These are phyloP conservation scores for Brassica cretica DNA, from an alignment of 345 rosid genomes.

Conservation along the genomic window DNA sequence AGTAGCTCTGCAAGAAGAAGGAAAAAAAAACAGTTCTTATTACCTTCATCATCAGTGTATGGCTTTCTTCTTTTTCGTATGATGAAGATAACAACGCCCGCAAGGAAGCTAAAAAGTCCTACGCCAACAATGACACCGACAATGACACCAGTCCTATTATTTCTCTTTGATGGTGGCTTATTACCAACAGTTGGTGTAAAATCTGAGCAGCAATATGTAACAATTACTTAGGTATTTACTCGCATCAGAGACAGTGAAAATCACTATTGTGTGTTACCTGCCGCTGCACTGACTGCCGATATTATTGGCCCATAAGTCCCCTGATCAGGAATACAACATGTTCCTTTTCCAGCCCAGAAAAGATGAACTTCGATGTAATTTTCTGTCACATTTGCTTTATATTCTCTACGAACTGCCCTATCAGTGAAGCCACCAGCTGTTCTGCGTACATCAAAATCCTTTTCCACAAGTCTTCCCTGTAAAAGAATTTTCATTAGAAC, in stretches of 20 bases:
- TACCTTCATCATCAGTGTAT: constrained; percentile 59
- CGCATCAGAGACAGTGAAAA: not conserved
- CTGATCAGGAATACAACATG: constrained; percentile 41
- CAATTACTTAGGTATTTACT: not conserved
- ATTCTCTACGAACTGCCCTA: constrained; percentile 37
- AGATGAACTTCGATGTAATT: constrained; percentile 42
- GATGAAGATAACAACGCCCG: constrained; percentile 34
- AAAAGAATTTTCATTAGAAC: not conserved
- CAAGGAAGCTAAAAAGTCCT: constrained; percentile 40
- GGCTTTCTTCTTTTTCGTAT: constrained; percentile 42
- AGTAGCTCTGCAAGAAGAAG: too few relatives aligned
- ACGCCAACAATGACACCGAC: constrained; percentile 37
- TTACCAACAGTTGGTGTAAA: constrained; percentile 61
- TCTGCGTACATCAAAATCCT: constrained; percentile 53
- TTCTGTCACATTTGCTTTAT: constrained; percentile 37
- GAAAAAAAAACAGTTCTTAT: too few relatives aligned
- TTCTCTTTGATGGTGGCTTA: constrained; percentile 42
- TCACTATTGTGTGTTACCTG: constrained; percentile 45
- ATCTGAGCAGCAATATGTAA: constrained; percentile 43
- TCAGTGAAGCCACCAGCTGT: constrained; percentile 39
- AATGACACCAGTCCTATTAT: constrained; percentile 29
- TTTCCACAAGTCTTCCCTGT: constrained; percentile 47
- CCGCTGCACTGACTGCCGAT: constrained; percentile 60
- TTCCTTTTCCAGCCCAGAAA: constrained; percentile 47
- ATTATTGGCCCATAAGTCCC: constrained; percentile 42